Conservation (phyloP, 140 eudicot genomes). For the Senecio squalidus region DNA sequence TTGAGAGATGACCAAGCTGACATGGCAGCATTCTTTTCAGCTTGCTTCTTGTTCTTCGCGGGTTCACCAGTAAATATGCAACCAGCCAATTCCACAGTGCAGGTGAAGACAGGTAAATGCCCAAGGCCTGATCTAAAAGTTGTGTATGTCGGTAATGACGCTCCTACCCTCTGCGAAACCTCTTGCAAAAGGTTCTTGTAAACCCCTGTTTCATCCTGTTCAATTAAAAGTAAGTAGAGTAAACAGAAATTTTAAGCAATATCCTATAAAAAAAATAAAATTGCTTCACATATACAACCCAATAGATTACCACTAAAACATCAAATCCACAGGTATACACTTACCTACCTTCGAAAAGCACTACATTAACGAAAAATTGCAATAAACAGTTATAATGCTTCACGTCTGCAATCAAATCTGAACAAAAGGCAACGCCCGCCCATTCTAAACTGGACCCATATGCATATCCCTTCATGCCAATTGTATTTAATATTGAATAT, state of each 20-base stretch:
- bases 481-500: too few species aligned
- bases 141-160: conserved; percentile 32
- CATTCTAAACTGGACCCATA: too few species aligned
- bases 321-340: too few species aligned
- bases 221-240: not conserved
- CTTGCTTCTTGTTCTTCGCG: conserved; percentile 37
- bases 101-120: conserved; percentile 26
- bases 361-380: too few species aligned
- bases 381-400: too few species aligned
- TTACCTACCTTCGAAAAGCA: too few species aligned
- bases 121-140: conserved; percentile 30
- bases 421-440: too few species aligned
- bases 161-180: conserved; percentile 27
- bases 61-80: conserved; percentile 30
- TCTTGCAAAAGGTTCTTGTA: conserved; percentile 27
- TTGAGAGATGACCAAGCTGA: conserved; percentile 34
- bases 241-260: not conserved
- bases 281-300: too few species aligned
- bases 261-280: not conserved
- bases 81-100: conserved; percentile 24
- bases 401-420: too few species aligned
- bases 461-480: too few species aligned
- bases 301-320: too few species aligned
- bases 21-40: conserved; percentile 42
- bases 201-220: conserved; percentile 28